Percentiles rank a stretch among this genome's conserved stretches.
phyloP scores from a whole-genome alignment of 306 rosid genomes.

The Prunus kanzakura region DNA sequence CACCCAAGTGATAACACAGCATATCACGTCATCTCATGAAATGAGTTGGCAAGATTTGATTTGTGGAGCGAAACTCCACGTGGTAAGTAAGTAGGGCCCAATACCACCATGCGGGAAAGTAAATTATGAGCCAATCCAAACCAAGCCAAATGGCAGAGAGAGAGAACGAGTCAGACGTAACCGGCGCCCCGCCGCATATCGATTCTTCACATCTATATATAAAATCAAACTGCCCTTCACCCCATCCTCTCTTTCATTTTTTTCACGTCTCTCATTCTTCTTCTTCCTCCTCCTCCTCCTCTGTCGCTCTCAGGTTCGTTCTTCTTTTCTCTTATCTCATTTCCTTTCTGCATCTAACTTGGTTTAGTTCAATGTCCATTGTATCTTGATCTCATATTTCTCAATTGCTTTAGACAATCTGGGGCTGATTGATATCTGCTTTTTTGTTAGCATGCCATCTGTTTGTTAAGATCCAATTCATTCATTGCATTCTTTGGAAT shows the following conservation, averaged over 20 bases:
- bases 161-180: conserved; percentile 27
- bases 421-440: neutral
- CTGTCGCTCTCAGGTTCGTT: neutral
- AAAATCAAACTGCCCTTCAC: neutral
- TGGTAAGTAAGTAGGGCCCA: neutral
- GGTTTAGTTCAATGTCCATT: neutral
- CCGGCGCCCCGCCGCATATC: neutral
- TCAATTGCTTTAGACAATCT: neutral
- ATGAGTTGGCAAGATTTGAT: conserved; percentile 3
- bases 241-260: neutral
- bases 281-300: neutral
- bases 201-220: neutral
- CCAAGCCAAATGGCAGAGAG: neutral
- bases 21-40: neutral
- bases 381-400: neutral
- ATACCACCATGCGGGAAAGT: neutral
- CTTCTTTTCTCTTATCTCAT: neutral
- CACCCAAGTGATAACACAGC: too few relatives aligned
- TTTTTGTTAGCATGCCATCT: neutral
- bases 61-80: neutral
- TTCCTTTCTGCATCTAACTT: too few relatives aligned
- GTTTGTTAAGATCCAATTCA: neutral
- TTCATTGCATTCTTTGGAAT: neutral
- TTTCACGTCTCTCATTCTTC: neutral
- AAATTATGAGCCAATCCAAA: neutral